phyloP scores from a whole-genome alignment of 2,329 filamentous ascomycete genomes.

The Cladosporium cucumerinum region DNA sequence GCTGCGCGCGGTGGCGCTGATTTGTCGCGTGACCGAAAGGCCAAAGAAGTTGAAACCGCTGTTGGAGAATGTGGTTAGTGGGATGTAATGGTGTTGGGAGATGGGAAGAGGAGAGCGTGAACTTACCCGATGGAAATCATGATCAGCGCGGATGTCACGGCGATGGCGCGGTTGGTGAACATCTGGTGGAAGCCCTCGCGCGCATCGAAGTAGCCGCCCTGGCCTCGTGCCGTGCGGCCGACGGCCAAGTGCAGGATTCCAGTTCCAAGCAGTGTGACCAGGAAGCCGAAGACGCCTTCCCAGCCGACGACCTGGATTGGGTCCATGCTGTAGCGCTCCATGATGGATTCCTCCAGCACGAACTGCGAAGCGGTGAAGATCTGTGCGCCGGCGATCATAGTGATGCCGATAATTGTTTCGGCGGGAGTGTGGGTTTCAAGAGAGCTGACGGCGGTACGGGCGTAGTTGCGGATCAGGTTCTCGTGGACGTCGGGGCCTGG shows the following conservation, averaged over 20 bases:
- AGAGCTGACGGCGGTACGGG: conserved; percentile 36
- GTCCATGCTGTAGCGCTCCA: conserved; percentile 74
- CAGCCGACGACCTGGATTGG: conserved; percentile 91
- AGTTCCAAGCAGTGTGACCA: conserved; percentile 75
- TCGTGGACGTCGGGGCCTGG: conserved; percentile 30
- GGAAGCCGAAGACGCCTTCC: conserved; percentile 91
- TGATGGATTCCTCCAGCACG: conserved; percentile 89
- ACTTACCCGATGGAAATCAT: conserved; percentile 96
- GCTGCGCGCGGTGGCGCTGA: conserved; percentile 88
- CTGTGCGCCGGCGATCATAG: conserved; percentile 89
- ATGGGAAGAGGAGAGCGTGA: neutral
- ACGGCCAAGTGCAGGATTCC: conserved; percentile 72
- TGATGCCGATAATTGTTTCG: conserved; percentile 74
- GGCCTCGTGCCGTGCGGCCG: conserved; percentile 70
- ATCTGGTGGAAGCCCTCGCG: conserved; percentile 81
- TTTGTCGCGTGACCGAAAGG: conserved; percentile 80
- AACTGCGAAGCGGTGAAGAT: conserved; percentile 97
- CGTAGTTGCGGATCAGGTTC: conserved; percentile 21
- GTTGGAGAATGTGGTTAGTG: neutral
- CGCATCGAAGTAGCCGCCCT: conserved; percentile 85
- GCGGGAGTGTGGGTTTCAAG: conserved; percentile 54
- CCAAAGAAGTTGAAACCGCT: conserved; percentile 99
- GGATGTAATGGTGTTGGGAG: no score
- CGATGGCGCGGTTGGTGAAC: conserved; percentile 65
- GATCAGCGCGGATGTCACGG: conserved; percentile 77